A percentile compares a stretch with the other conserved stretches of the same genome.
Evolutionary conservation across 2,329 filamentous ascomycete genomes (phyloP).

Genomic region (Aspergillus sp.): DNA sequence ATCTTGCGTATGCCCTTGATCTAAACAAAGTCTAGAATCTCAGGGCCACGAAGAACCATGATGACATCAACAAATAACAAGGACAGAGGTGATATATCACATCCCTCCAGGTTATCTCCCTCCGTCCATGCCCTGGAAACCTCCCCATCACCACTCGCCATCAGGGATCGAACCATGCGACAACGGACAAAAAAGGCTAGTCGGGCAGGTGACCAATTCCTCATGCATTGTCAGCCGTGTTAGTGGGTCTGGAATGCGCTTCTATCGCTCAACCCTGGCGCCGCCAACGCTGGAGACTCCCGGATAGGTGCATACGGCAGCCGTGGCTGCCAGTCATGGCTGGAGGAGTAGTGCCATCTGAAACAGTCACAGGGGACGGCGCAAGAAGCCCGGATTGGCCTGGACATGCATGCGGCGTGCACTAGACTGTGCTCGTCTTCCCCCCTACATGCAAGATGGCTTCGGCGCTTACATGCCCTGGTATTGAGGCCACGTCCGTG

Average conservation of each 20-base stretch:
- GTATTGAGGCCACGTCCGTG: background rate
- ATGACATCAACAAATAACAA: no score
- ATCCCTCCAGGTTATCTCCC: no score
- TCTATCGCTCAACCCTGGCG: constrained; percentile 1
- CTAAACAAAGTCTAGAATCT: no score
- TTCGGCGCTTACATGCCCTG: background rate
- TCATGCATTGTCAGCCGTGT: constrained; percentile 20
- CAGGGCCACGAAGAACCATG: no score
- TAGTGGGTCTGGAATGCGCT: constrained; percentile 13
- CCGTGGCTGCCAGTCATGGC: background rate
- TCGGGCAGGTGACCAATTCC: constrained; percentile 19
- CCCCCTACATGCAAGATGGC: background rate
- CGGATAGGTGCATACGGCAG: constrained; percentile 5
- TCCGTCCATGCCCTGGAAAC: no score
- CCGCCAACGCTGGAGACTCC: constrained; percentile 4
- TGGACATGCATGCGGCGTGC: background rate
- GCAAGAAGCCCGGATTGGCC: background rate
- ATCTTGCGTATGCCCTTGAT: no score
- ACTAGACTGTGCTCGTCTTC: background rate
- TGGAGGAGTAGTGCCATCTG: background rate
- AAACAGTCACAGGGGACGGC: background rate
- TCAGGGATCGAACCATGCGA: no score
- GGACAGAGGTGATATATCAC: no score
- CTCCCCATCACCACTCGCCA: no score
- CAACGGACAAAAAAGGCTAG: constrained; percentile 9